These are phyloP conservation scores for Aspergillus ochraceus DNA, from an alignment of 2,329 filamentous ascomycete genomes.

Conservation along the genomic window DNA sequence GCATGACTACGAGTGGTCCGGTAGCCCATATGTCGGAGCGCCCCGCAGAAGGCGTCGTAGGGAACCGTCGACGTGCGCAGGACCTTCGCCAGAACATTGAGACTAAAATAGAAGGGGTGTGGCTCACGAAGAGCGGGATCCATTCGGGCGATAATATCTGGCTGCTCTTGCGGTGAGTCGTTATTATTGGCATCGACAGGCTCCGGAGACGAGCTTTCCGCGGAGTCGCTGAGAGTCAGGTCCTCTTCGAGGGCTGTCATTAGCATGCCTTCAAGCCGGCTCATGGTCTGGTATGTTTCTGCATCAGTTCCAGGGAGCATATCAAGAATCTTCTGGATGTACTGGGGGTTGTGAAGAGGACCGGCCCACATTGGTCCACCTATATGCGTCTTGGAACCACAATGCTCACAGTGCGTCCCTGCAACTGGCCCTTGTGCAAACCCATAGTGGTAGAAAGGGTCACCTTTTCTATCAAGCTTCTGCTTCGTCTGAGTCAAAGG, in stretches of 20 bases:
- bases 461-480: slow-evolving; percentile 68
- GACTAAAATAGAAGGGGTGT: slow-evolving; percentile 83
- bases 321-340: slow-evolving; percentile 75
- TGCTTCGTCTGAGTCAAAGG: slow-evolving; percentile 69
- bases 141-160: slow-evolving; percentile 45
- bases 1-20: slow-evolving; percentile 82
- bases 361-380: slow-evolving; percentile 95
- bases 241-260: slow-evolving; percentile 81
- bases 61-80: slow-evolving; percentile 78
- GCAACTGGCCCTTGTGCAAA: slow-evolving; percentile 70
- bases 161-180: slow-evolving; percentile 19
- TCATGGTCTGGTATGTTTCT: slow-evolving; percentile 74
- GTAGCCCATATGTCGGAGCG: slow-evolving; percentile 78
- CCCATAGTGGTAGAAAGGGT: slow-evolving; percentile 73
- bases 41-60: slow-evolving; percentile 77
- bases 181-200: slow-evolving; percentile 8
- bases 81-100: slow-evolving; percentile 70
- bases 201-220: slow-evolving; percentile 13
- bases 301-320: slow-evolving; percentile 67
- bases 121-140: slow-evolving; percentile 68
- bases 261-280: slow-evolving; percentile 87
- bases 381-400: slow-evolving; percentile 80
- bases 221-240: slow-evolving; percentile 26
- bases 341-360: slow-evolving; percentile 78
- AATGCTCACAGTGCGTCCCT: slow-evolving; percentile 73